Evolutionary conservation across 1,139 yeast genomes (phyloP).

Genomic region (Candida sp.): DNA sequence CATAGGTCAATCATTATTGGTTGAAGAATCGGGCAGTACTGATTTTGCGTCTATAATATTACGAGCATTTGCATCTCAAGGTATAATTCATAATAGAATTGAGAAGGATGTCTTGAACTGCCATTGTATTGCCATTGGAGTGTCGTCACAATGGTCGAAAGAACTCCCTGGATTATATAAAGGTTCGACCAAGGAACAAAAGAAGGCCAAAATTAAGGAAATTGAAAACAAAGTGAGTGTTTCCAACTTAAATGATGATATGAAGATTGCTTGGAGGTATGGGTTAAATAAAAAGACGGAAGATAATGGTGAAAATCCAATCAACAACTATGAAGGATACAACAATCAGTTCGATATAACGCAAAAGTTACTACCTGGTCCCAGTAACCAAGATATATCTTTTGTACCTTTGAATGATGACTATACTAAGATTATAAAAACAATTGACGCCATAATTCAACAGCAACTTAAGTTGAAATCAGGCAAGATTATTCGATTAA

Average conservation of each 20-base stretch:
- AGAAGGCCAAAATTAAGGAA: constrained; percentile 53
- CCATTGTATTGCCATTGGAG: constrained; percentile 68
- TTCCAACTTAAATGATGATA: constrained; percentile 54
- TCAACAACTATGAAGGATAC: constrained; percentile 44
- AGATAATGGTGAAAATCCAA: constrained; percentile 10
- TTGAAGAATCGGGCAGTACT: constrained; percentile 87
- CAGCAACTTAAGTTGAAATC: constrained; percentile 27
- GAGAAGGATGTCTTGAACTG: constrained; percentile 33
- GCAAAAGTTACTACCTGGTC: constrained; percentile 62
- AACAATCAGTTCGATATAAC: constrained; percentile 77
- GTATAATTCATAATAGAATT: constrained; percentile 65
- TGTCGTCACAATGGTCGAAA: constrained; percentile 58
- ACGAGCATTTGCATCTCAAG: constrained; percentile 76
- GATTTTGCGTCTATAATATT: constrained; percentile 79
- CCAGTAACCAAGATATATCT: constrained; percentile 59
- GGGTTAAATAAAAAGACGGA: constrained; percentile 48
- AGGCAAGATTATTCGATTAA: constrained; percentile 55
- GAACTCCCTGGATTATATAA: constrained; percentile 80
- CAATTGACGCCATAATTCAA: constrained; percentile 40
- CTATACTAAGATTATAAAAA: constrained; percentile 26
- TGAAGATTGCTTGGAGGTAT: constrained; percentile 89
- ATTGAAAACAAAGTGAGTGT: constrained; percentile 68
- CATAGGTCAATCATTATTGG: constrained; percentile 61
- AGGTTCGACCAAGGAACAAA: constrained; percentile 66
- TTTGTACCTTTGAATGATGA: constrained; percentile 39